Percentiles rank a stretch among this genome's conserved stretches.
phyloP scores from a whole-genome alignment of 2,329 filamentous ascomycete species.

The Cylindrodendrum hubeiense region DNA sequence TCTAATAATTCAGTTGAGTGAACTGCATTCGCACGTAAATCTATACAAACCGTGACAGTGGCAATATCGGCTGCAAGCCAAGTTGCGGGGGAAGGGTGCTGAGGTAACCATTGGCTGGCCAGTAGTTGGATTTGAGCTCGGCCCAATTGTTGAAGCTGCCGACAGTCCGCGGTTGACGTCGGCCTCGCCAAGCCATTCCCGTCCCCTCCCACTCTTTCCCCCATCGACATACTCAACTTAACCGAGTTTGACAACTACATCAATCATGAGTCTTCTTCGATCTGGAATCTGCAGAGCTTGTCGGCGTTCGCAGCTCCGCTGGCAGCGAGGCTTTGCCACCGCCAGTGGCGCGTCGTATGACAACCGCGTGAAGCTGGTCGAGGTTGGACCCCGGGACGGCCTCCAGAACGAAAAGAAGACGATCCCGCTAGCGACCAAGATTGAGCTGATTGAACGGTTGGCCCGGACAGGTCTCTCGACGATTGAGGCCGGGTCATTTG shows the following conservation, averaged over 20 bases:
- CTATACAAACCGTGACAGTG: background rate
- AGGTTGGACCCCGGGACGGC: slow-evolving; percentile 89
- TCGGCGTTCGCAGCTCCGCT: slow-evolving; percentile 47
- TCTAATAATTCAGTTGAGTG: background rate
- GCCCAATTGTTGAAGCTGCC: slow-evolving; percentile 40
- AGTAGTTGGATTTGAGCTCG: slow-evolving; percentile 30
- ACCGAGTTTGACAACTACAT: background rate
- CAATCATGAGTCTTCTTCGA: slow-evolving; percentile 52
- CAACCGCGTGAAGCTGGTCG: slow-evolving; percentile 74
- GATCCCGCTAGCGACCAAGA: slow-evolving; percentile 79
- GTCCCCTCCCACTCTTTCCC: slow-evolving; percentile 24
- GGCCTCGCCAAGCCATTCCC: slow-evolving; percentile 24
- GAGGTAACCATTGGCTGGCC: background rate
- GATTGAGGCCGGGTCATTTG: slow-evolving; percentile 87
- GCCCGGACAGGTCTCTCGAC: slow-evolving; percentile 76
- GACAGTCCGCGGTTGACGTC: slow-evolving; percentile 47
- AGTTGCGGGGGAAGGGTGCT: background rate
- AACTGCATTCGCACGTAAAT: background rate
- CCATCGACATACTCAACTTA: slow-evolving; percentile 18
- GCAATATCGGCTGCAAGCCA: background rate
- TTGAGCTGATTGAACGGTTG: slow-evolving; percentile 79
- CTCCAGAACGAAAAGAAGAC: slow-evolving; percentile 84
- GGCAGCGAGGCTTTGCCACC: slow-evolving; percentile 56
- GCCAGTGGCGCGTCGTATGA: slow-evolving; percentile 50
- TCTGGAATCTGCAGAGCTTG: slow-evolving; percentile 55